A percentile compares a stretch with the other conserved stretches of the same genome.
Conservation (phyloP, 2,329 filamentous ascomycete genomes). For the Penicillium sp. region DNA sequence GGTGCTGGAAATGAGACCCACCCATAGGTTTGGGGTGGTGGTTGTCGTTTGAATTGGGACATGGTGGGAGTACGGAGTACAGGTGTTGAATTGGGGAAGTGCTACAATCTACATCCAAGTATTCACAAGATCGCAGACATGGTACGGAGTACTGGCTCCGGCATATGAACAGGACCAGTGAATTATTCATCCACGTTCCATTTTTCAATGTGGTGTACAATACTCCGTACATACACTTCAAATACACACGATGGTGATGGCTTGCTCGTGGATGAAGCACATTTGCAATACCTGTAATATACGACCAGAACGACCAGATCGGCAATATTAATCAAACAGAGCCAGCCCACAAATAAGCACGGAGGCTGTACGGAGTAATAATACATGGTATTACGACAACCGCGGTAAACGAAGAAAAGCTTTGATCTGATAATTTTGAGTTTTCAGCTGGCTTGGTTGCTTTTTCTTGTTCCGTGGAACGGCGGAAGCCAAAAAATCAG, state of each 20-base stretch:
- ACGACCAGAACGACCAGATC: too few relatives aligned
- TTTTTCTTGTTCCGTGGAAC: background rate
- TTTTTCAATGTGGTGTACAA: too few relatives aligned
- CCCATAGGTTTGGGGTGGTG: constrained; percentile 9
- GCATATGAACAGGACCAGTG: too few relatives aligned
- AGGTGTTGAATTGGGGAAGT: background rate
- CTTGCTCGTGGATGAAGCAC: too few relatives aligned
- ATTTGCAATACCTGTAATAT: background rate
- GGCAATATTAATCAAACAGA: background rate
- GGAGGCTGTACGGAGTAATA: too few relatives aligned
- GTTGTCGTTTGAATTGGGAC: constrained; percentile 9
- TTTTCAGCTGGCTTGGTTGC: background rate
- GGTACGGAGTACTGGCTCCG: background rate
- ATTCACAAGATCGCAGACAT: background rate
- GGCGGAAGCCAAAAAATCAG: too few relatives aligned
- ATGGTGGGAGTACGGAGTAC: background rate
- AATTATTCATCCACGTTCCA: too few relatives aligned
- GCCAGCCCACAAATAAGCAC: background rate
- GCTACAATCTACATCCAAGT: background rate
- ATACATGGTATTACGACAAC: background rate
- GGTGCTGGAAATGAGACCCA: constrained; percentile 13
- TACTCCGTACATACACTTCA: too few relatives aligned
- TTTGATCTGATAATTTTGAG: background rate
- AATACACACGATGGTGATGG: too few relatives aligned
- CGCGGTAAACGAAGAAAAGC: background rate